Evolutionary conservation across 192 early-diverging fungal genomes (phyloP), one percentile per base, ranked within the genome.

Genomic region (Coemansia sp.): DNA sequence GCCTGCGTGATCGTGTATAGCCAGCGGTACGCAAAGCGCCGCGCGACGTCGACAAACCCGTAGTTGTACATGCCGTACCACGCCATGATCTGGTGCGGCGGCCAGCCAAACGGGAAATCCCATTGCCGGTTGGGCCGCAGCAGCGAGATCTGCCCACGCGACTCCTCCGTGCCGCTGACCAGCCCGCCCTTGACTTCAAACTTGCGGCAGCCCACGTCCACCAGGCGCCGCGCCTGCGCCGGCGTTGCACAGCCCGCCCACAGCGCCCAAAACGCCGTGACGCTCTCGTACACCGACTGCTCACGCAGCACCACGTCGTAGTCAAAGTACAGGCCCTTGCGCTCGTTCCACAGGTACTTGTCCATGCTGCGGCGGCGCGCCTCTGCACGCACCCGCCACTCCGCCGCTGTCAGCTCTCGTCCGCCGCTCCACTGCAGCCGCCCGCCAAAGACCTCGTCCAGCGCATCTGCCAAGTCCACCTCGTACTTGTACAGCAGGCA

Each of bases 1-100:
- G 89, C 79, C 58, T 94, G 92, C 11, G 91, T 91, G 65, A 96
- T 91, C 1, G 90, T 93, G 65, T 84, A 97, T 50, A 97, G 78
- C 96, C 96, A 99, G 16, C 94, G 89, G 78, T 99, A 99, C 2
- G 90, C 89, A 14, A 90, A 67, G 20, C 92, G 81, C 8, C 82
- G 81, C 0, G 91, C 86, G 7, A 89, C 86, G 9, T 80, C 84
- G 36, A 66, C 58, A 55, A 80, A 89, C 8, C 88, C 90, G 72
- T 99, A 99, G 53, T 84, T 81, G 46, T 84, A 83, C 44, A 97
- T 82, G 4, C 90, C 93, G 53, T 84, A 80, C 96, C 96, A 99
- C 8, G 91, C 90, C 64, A 99, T 83, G 16, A 99, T 99, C 72
- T 99, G 96, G 75, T 99, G 96, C 40, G 96, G 96, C n/a, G 94